A percentile compares a stretch with the other conserved stretches of the same genome.
Evolutionary conservation across 1,139 yeast species (phyloP).

Genomic region (Pichia terricola): DNA sequence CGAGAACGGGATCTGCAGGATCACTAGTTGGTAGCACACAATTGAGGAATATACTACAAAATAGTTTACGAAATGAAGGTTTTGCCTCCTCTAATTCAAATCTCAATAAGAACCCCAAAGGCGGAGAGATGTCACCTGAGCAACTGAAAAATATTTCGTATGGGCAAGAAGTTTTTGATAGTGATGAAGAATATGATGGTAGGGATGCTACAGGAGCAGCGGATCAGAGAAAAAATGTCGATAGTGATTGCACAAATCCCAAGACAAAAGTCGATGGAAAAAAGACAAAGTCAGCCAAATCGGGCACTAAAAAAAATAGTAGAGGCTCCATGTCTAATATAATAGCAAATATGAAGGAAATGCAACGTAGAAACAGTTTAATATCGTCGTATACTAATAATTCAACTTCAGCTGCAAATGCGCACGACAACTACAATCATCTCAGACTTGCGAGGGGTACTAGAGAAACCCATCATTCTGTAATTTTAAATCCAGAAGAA

Average conservation of each 20-base stretch:
- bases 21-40: conserved; percentile 6
- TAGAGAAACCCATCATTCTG: not conserved
- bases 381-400: no score
- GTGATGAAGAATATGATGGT: conserved; percentile 27
- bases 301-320: not conserved
- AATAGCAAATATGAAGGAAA: conserved; percentile 3
- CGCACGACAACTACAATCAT: not conserved
- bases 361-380: conserved; percentile 1
- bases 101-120: not conserved
- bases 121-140: conserved; percentile 9
- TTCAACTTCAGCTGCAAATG: not conserved
- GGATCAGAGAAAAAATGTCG: no score
- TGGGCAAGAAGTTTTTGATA: conserved; percentile 44
- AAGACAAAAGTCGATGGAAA: not conserved
- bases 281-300: no score
- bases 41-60: conserved; percentile 5
- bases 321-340: conserved; percentile 4
- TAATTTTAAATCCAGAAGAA: conserved; percentile 26
- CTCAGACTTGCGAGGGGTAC: not conserved
- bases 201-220: not conserved
- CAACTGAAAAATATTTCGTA: conserved; percentile 27
- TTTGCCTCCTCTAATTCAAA: not conserved
- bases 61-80: conserved; percentile 4
- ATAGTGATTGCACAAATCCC: no score
- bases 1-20: conserved; percentile 10